Base-by-base conservation (phyloP, 1,284 basidiomycete species). In the Fomitiporia mediterranea region DNA sequence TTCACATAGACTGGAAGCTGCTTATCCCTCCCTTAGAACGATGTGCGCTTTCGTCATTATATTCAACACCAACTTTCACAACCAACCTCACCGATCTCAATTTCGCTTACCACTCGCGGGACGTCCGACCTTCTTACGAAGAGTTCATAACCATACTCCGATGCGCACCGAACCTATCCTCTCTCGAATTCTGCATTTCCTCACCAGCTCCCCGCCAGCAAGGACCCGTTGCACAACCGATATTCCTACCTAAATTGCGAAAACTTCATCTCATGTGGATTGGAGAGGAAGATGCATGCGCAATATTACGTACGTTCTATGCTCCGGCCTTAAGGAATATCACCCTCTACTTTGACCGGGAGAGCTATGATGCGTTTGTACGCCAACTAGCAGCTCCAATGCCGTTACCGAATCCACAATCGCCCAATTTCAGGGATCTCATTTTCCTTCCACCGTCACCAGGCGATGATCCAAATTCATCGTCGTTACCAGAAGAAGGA, bases 1-100 rank as follows among this genome's bases (percentile, higher is more conserved):
- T 86, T 2, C 84, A 85, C 56, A 63, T 86, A 23, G 75, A 82
- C 54, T 87, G 85, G 84, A 72, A 74, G 13, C 66, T 66, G 49
- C 75, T 58, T 17, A 48, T 58, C 15, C 56, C 56, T 7, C 6
- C 30, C 7, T 30, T 23, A 25, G 51, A 58, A 42, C 50, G 32
- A 32, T n/a, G n/a, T n/a, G n/a, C 17, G 5, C 21, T 23, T 15
- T 15, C 17, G n/a, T 30, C 44, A 4, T 34, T 55, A n/a, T 13
- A 34, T 25, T 13, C 8, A 6, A 9, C 28, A 11, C 51, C 72
- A 8, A 61, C 69, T 7, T 74, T 78, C 44, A 67, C 78, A 35
- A 63, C 61, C 34, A 73, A 66, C 8, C 67, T 87, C 23, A 64
- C 61, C 15, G 73, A 77, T 11, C 63, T 87, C 17, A 76, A 82